Base-by-base conservation (phyloP, 2,329 filamentous ascomycete species). In the Fusarium acutatum region DNA sequence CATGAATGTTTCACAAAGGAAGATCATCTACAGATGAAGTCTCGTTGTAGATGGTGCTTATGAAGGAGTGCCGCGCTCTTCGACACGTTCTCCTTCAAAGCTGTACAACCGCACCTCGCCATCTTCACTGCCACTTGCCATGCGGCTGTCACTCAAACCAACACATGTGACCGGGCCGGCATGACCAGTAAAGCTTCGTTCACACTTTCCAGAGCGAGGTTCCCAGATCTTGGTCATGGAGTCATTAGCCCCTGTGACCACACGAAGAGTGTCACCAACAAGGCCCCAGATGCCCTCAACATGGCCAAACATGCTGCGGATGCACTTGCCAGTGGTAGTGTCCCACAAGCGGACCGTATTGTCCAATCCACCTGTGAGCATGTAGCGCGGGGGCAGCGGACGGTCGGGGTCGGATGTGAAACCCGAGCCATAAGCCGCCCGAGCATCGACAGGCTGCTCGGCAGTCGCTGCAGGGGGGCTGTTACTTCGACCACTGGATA, bases 141-240 rank as follows among this genome's bases (percentile, higher is more conserved):
- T 93, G 44, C 94, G 89, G 76, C 92, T 94, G 80, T 98, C 96
- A 77, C 94, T 97, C 12, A 99, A 86, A 3, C 94, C 95, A 43
- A 98, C 93, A 80, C 96, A 98, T 7, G 95, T 98, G 7, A 98
- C 95, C 0, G 96, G 95, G 0, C 94, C 96, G 3, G 92, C 89
- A 81, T 98, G 96, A 0, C 95, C 95, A 6, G 94, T 95, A 79
- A 97, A 96, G 7, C 95, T 98, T 54, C 95, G 88, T 81, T 98
- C 95, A 82, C 95, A 97, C 79, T 93, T 94, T 34, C 96, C 96
- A 3, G 93, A 95, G 64, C 95, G 87, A 22, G 96, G 93, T 83
- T 98, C 96, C 96, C 96, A 99, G 37, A 89, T 82, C 85, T 98
- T 98, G 77, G 97, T 93, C 90, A 96, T 97, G 46, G 94, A 92